These are phyloP conservation scores for Pseudogymnoascus sp. DNA, from an alignment of 2,329 filamentous ascomycete species.

Conservation along the genomic window DNA sequence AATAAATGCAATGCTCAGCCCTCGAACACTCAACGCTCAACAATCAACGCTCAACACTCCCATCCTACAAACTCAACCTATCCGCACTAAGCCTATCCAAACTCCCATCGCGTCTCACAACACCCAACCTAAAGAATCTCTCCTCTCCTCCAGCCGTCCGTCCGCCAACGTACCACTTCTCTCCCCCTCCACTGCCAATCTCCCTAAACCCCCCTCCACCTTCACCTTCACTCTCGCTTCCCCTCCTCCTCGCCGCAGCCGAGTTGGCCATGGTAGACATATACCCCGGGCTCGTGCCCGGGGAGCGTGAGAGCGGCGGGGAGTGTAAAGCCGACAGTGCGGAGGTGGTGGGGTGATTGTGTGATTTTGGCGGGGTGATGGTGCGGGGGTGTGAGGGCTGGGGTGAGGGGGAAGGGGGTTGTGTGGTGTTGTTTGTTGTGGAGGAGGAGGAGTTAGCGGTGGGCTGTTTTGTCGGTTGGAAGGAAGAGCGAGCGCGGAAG, in stretches of 20 bases:
- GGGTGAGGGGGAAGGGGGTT: conserved; percentile 9
- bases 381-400: conserved; percentile 23
- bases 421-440: not conserved
- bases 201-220: conserved; percentile 31
- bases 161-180: conserved; percentile 78
- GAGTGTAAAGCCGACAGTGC: conserved; percentile 24
- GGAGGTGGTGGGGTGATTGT: conserved; percentile 19
- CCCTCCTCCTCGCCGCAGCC: conserved; percentile 33
- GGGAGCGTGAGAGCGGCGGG: conserved; percentile 20
- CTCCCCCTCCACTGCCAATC: conserved; percentile 42
- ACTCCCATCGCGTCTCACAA: conserved; percentile 64
- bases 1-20: not conserved
- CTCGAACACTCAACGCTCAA: conserved; percentile 23
- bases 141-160: conserved; percentile 70
- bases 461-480: conserved; percentile 12
- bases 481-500: conserved; percentile 24
- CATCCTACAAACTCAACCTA: conserved; percentile 55
- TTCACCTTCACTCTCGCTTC: conserved; percentile 67
- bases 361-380: conserved; percentile 23
- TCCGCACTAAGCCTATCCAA: conserved; percentile 68
- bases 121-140: conserved; percentile 71
- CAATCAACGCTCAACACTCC: conserved; percentile 23
- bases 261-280: not conserved
- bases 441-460: conserved; percentile 5
- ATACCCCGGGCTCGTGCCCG: conserved; percentile 10